Base-by-base conservation (phyloP, 352 stramenopile genomes). In the Thraustochytrium sp. region DNA sequence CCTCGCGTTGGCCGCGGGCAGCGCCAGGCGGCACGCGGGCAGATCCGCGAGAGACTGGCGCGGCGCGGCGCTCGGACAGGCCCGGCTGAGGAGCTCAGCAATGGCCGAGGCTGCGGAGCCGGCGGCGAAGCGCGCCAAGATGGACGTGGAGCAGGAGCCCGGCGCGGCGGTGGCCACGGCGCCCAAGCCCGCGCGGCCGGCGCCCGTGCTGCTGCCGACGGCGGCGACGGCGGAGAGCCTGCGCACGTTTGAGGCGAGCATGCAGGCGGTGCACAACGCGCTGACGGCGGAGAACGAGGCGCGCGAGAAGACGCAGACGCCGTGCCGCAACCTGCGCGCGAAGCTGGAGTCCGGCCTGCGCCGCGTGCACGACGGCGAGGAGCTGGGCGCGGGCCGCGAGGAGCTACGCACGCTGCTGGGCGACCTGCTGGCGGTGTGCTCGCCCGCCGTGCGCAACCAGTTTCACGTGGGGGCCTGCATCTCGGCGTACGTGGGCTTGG, bases 401-500 rank as follows among this genome's bases (percentile, higher is more conserved):
- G 11, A 5, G 54, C 5, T 63, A 21, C 5, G 5, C 26, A 38
- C 5, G 54, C 3, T 80, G 29, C 23, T 80, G 44, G 29, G 8
- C 2, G 68, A 37, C 9, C 40, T 80, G 9, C 36, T 72, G 9
- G 59, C 42, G 59, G 26, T 44, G 21, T 72, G 59, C 36, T 72
- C 59, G 23, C 59, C 59, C 26, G 29, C 59, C 23, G 59, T 72
- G 34, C 59, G 59, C 36, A 44, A 55, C 59, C 59, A 72, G 40
- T 21, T 21, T 5, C 59, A 72, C 59, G 68, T 64, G n/a, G 26
- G 37, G 21, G 18, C 26, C 21, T 46, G 26, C 13, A 11, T 80
- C 16, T 63, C 68, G 13, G 46, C 42, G 29, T 80, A 80, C 51
- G 46, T 80, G 18, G 68, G n/a, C 36, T 18, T 80, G 16, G 68